Conservation (phyloP, 2,329 filamentous ascomycete genomes). For the Tolypocladium album region DNA sequence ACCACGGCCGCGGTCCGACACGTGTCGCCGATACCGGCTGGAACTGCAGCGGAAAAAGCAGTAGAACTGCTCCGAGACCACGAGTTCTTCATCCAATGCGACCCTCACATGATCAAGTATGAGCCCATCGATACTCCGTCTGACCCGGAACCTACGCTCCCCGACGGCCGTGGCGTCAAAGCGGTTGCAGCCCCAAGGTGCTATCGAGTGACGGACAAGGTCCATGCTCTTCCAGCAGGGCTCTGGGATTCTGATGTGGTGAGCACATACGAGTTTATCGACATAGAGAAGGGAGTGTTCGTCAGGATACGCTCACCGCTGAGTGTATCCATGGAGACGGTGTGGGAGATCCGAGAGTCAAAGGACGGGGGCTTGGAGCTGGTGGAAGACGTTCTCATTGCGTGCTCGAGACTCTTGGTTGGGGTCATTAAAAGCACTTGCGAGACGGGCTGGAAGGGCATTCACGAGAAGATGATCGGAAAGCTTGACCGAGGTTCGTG, state of each 20-base stretch:
- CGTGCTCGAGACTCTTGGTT: constrained; percentile 37
- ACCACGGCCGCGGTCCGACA: constrained; percentile 31
- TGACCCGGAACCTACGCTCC: constrained; percentile 16
- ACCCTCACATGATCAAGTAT: constrained; percentile 38
- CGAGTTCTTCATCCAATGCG: constrained; percentile 38
- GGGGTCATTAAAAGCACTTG: constrained; percentile 39
- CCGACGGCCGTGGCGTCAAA: constrained; percentile 13
- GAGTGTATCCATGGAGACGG: constrained; percentile 40
- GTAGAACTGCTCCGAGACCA: constrained; percentile 39
- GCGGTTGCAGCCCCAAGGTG: constrained; percentile 19
- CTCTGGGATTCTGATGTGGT: constrained; percentile 44
- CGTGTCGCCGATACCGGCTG: constrained; percentile 29
- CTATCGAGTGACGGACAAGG: constrained; percentile 37
- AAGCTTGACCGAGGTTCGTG: constrained; percentile 14
- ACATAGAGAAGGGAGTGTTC: constrained; percentile 38
- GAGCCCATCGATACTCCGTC: constrained; percentile 20
- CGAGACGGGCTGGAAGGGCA: constrained; percentile 36
- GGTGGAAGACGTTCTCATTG: constrained; percentile 38
- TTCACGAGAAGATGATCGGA: constrained; percentile 36
- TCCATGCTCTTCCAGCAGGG: constrained; percentile 42
- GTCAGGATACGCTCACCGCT: constrained; percentile 40
- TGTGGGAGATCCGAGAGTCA: constrained; percentile 30
- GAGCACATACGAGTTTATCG: constrained; percentile 42
- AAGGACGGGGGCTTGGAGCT: constrained; percentile 26
- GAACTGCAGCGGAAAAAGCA: constrained; percentile 21